Base-by-base conservation (phyloP, 148 eudicot genomes). In the Vaccinium myrtillus region DNA sequence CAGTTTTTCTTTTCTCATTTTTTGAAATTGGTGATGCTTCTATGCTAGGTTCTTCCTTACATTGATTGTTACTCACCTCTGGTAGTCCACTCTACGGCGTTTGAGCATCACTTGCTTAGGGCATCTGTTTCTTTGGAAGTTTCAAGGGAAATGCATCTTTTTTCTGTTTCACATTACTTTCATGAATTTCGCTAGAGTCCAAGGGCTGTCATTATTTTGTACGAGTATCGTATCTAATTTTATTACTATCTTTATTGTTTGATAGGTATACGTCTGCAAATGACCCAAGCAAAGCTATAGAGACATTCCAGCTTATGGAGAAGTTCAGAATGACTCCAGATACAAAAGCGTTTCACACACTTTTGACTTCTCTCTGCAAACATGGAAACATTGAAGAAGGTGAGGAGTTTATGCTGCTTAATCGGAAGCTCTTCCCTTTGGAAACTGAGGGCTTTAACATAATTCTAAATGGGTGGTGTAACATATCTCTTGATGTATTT, bases 301-400 rank as follows among this genome's bases (percentile, higher is more conserved):
- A 91, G 82, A 91, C 98, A 71, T 96, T 94, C 87, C 86, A 93
- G 69, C 83, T 93, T n/a, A 87, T 94, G 95, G 95, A 94, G 89
- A 96, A 92, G 86, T 86, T 94, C 79, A 87, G 87, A 46, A 39
- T 86, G 71, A 85, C 88, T 82, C 92, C 94, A 32, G 99, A 95
- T 82, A 90, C 83, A 75, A 88, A 85, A 65, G 90, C 99, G 27
- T 90, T 91, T 69, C 89, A 92, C 82, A 88, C 90, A 36, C 93
- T 96, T 84, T 56, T 94, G 69, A 88, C 86, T 85, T 86, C 90
- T 58, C 91, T 96, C 6, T 94, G 97, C 78, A 89, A 84, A 77
- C 89, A 95, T 85, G 98, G 99, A 78, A 91, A 94, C 83, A 86
- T 95, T 32, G 96, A 93, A 89, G 98, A 96, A 89, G 99, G 98